Evolutionary conservation across 495 filamentous ascomycete genomes (phyloP), one percentile per base, ranked within the genome.

Genomic region (Xylaria venustula): DNA sequence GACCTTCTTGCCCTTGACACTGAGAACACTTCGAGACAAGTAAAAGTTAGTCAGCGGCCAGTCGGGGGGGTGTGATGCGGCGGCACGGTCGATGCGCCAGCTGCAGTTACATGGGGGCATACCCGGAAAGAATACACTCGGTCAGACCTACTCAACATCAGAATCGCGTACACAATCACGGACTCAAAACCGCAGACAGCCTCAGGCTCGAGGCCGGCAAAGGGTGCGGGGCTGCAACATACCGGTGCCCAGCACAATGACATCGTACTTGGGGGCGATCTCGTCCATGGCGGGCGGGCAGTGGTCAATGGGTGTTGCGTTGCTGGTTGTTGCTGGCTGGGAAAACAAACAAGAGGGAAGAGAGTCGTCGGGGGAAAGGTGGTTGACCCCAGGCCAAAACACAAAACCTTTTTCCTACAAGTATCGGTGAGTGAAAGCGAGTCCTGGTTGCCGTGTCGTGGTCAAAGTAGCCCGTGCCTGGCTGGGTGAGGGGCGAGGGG

Each of bases 1-100:
- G 59, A 98, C 95, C 80, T 97, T 98, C 83, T 95, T 94, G 63
- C 94, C 94, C 81, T 98, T 97, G 58, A 98, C 95, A 78, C 93
- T 97, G 73, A 98, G 83, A 61, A 98, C 94, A 74, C 91, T 94
- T 61, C n/a, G 14, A 47, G 42, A 32, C 15, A 45, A 37, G 42
- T 12, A 23, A n/a, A n/a, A 19, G 60, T 69, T 30, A 71, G 67
- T 54, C 9, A 28, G 23, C 7, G 12, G 56, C 41, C 53, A 50
- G 25, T 28, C 28, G 48, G 22, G 23, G 48, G 22, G 23, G 28
- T 52, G 36, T 8, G 12, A 60, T 17, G 40, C 47, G 61, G 57
- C n/a, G 17, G 11, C 49, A 40, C 14, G 30, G 28, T 47, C 28
- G 60, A 68, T 54, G 51, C n/a, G n/a, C n/a, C n/a, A n/a, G n/a